Conservation (phyloP, 192 early-diverging fungal species). For the Backusella australiensis region DNA sequence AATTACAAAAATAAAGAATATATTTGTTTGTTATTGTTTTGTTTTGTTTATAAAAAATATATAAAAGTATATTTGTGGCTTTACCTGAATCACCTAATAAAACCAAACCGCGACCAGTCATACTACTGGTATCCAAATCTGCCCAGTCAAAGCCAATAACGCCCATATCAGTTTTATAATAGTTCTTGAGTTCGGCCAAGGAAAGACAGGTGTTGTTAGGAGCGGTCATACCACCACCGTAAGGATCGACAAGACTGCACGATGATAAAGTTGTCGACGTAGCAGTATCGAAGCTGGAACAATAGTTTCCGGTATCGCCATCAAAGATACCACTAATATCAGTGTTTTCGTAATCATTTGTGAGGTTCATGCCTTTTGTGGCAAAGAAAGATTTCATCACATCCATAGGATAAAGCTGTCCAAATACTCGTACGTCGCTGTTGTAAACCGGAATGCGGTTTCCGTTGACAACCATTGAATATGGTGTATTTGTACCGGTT, state of each 20-base stretch:
- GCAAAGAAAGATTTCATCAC: constrained; percentile 24
- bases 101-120: constrained; percentile 8
- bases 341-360: constrained; percentile 28
- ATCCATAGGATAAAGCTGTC: constrained; percentile 27
- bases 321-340: constrained; percentile 37
- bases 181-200: constrained; percentile 8
- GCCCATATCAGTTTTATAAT: background rate
- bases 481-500: constrained; percentile 10
- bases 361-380: constrained; percentile 16
- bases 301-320: constrained; percentile 20
- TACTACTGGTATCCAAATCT: constrained; percentile 22
- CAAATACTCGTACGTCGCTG: constrained; percentile 31
- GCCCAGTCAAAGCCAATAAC: constrained; percentile 33
- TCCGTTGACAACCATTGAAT: constrained; percentile 18
- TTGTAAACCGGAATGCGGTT: constrained; percentile 13
- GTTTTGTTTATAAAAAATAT: background rate
- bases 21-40: background rate
- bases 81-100: constrained; percentile 31
- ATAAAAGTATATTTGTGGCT: constrained; percentile 6
- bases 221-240: constrained; percentile 22
- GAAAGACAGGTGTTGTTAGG: constrained; percentile 26
- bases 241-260: constrained; percentile 23
- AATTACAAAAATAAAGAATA: background rate
- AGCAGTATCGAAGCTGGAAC: background rate
- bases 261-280: background rate